Conservation (phyloP, 2,329 filamentous ascomycete genomes). For the Neophaeococcomyces mojaviensis region DNA sequence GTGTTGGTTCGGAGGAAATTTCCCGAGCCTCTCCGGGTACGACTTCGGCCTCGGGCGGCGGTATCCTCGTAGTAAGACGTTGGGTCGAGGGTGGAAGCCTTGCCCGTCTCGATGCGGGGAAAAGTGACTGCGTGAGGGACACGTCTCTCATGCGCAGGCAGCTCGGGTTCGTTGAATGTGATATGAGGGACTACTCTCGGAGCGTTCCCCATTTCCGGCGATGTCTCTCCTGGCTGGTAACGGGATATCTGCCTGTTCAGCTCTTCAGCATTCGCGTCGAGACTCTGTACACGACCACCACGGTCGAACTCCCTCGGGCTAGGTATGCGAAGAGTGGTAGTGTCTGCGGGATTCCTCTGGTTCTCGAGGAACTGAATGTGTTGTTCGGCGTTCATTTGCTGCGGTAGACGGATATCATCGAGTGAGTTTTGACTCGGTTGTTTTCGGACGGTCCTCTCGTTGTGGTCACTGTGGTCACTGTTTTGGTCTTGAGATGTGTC, state of each 20-base stretch:
- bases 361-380: conserved; percentile 84
- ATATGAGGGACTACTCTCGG: conserved; percentile 29
- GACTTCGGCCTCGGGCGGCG: conserved; percentile 14
- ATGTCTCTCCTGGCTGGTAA: conserved; percentile 19
- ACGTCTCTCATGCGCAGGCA: conserved; percentile 22
- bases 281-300: conserved; percentile 61
- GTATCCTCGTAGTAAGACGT: conserved; percentile 9
- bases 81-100: conserved; percentile 14
- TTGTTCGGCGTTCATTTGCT: conserved; percentile 56
- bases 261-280: conserved; percentile 40
- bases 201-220: neutral
- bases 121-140: conserved; percentile 29
- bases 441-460: neutral
- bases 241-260: conserved; percentile 23
- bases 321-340: conserved; percentile 75
- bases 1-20: conserved; percentile 44
- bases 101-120: conserved; percentile 29
- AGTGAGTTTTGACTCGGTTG: conserved; percentile 25
- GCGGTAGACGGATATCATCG: conserved; percentile 46
- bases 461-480: neutral
- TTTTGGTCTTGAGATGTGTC: conserved; percentile 4
- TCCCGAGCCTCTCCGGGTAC: conserved; percentile 47
- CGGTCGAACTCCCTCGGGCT: conserved; percentile 84
- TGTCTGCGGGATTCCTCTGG: conserved; percentile 66
- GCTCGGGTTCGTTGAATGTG: conserved; percentile 41